A percentile compares a stretch with the other conserved stretches of the same genome.
Conservation (phyloP, 139 green algal species). For the Picochlorum sp. region DNA sequence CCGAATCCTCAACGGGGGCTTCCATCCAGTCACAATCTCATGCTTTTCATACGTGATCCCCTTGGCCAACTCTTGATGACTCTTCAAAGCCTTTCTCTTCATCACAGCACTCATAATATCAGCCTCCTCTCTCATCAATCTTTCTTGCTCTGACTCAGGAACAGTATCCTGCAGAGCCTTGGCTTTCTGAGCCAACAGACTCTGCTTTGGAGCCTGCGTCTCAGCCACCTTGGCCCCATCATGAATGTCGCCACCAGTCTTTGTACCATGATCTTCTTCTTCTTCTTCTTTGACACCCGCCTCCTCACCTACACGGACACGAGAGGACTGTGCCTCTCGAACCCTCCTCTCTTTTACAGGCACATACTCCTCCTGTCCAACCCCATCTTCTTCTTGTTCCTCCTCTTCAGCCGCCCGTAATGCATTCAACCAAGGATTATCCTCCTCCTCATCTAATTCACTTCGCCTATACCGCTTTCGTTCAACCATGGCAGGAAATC, state of each 20-base stretch:
- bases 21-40: constrained; percentile 84
- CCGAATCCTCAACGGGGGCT: constrained; percentile 70
- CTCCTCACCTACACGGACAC: constrained; percentile 33
- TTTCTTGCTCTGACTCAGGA: constrained; percentile 58
- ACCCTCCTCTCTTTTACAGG: constrained; percentile 71
- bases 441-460: constrained; percentile 60
- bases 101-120: constrained; percentile 82
- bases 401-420: too few relatives aligned
- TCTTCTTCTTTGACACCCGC: constrained; percentile 1
- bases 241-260: neutral
- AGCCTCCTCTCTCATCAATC: constrained; percentile 66
- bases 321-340: constrained; percentile 49
- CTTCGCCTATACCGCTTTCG: constrained; percentile 51
- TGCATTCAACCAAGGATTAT: constrained; percentile 27
- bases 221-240: neutral
- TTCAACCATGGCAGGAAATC: neutral
- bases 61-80: constrained; percentile 86
- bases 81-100: constrained; percentile 84
- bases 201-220: constrained; percentile 39
- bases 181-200: constrained; percentile 53
- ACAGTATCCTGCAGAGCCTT: constrained; percentile 42
- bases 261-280: neutral
- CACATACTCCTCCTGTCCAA: constrained; percentile 74
- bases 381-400: constrained; percentile 17
- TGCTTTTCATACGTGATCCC: constrained; percentile 60